Base-by-base conservation (phyloP, 306 rosid genomes). In the Echinosophora koreensis region DNA sequence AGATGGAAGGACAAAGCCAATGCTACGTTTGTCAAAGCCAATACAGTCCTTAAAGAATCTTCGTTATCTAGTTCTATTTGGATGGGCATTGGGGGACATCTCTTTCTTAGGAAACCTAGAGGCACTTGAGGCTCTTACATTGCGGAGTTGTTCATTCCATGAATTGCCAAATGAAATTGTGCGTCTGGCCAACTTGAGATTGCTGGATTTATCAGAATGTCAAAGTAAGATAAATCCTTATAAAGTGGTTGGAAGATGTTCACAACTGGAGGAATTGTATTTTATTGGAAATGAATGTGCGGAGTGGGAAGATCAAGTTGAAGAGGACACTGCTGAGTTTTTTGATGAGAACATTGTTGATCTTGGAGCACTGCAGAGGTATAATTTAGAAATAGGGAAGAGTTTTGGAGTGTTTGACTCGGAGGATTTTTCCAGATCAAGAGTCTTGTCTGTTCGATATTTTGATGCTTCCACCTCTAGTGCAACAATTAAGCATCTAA, bases 261-360 rank as follows among this genome's bases (percentile, higher is more conserved):
- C 69, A n/a, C 50, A 63, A 15, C 69, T 63, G 2, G 12, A 35
- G 37, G 69, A 63, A 63, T 7, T 63, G 28, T 63, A 63, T 38
- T 35, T 63, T 6, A 59, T 6, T 37, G 6, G 12, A 6, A 35
- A 7, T 3, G 3, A n/a, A 5, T 1, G 49, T 6, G 1, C 28
- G 0, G 50, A 37, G 2, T 15, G 49, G 47, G 13, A 15, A 2
- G 7, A 10, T 28, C 39, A 59, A 27, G 39, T n/a, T 27, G 64
- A 8, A 28, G 12, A 30, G 3, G 16, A 51, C 8, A 10, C 12
- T 12, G 42, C 42, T 61, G 22, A 13, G 7, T 61, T 61, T 6
- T 17, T 9, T 16, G 8, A 16, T 1, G 15, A 65, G 41, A 41
- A 65, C 6, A 2, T 27, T 5, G 4, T 37, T 38, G 2, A 28